Evolutionary conservation across 2,329 filamentous ascomycete genomes (phyloP).

Genomic region (Ceratocystis lukuohia): DNA sequence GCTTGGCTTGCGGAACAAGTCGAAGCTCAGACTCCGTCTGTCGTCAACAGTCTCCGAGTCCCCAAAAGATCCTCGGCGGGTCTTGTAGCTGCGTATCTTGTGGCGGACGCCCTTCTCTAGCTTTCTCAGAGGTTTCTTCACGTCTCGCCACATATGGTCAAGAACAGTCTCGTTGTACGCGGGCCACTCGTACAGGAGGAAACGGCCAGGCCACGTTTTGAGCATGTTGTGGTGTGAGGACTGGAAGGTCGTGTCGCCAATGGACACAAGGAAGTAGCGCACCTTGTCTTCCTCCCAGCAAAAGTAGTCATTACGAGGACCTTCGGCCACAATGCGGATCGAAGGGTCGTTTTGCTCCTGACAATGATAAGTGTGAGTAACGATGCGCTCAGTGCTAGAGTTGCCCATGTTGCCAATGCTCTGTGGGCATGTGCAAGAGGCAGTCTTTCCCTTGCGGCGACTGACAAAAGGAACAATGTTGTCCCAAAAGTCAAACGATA

Average conservation of each 20-base stretch:
- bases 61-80: neutral
- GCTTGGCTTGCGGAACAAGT: conserved; percentile 11
- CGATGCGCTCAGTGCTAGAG: neutral
- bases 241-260: conserved; percentile 17
- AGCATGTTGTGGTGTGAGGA: conserved; percentile 14
- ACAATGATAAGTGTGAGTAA: neutral
- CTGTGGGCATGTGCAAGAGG: neutral
- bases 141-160: conserved; percentile 8
- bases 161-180: conserved; percentile 11
- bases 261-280: conserved; percentile 16
- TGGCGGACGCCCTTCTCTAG: conserved; percentile 5
- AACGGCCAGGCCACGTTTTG: conserved; percentile 14
- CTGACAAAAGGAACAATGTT: conserved; percentile 2
- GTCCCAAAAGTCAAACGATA: conserved; percentile 17
- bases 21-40: conserved; percentile 7
- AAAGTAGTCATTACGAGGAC: conserved; percentile 15
- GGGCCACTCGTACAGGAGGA: conserved; percentile 17
- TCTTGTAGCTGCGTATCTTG: conserved; percentile 6
- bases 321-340: conserved; percentile 16
- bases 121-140: conserved; percentile 9
- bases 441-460: neutral
- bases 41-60: neutral
- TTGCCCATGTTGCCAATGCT: neutral
- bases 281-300: conserved; percentile 19
- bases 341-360: neutral